Percentiles rank a stretch among this genome's conserved stretches.
Conservation (phyloP, 306 rosid species). For the Glycine latifolia region DNA sequence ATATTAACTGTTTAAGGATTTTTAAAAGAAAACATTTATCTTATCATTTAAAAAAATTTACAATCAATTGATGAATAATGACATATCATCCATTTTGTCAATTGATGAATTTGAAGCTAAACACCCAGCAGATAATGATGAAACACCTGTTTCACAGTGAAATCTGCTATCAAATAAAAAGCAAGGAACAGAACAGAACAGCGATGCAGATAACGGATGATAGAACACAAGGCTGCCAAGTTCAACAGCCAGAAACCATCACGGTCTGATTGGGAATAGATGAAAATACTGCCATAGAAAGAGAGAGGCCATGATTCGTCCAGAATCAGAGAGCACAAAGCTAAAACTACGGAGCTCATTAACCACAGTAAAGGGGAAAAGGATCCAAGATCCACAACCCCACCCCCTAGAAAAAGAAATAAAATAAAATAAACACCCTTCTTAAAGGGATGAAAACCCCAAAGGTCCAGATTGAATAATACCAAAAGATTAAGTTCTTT, state of each 20-base stretch:
- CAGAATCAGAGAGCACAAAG: background rate
- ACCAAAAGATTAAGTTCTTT: background rate
- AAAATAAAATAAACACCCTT: background rate
- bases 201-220: background rate
- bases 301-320: background rate
- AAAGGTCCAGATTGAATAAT: conserved; percentile 2
- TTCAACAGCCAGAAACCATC: background rate
- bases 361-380: background rate
- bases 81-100: too few relatives aligned
- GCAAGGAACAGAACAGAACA: background rate
- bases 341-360: background rate
- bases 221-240: background rate
- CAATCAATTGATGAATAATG: too few relatives aligned
- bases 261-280: background rate
- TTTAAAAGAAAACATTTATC: background rate
- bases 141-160: too few relatives aligned
- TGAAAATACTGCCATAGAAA: background rate
- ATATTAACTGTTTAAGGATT: background rate
- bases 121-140: too few relatives aligned
- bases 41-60: too few relatives aligned
- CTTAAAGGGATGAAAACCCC: background rate
- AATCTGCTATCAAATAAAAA: background rate
- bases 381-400: background rate
- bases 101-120: too few relatives aligned
- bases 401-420: background rate